Conservation (phyloP, 2,329 filamentous ascomycete genomes). For the Paraphoma sp. region DNA sequence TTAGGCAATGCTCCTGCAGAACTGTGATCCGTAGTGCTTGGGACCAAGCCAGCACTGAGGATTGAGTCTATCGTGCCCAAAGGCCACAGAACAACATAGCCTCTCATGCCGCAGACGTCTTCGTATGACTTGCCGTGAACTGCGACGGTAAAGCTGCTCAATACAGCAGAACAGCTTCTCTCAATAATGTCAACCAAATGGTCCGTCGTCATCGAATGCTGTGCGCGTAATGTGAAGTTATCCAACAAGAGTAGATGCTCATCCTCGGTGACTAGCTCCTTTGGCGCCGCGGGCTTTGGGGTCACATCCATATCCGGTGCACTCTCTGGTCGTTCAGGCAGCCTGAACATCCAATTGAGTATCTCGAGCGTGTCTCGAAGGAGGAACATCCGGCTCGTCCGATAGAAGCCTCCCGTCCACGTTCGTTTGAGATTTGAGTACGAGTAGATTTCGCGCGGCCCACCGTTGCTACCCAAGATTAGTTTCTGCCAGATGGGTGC, state of each 20-base stretch:
- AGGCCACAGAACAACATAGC: conserved; percentile 36
- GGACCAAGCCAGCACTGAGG: conserved; percentile 31
- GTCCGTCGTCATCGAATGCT: conserved; percentile 23
- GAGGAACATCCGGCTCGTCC: conserved; percentile 35
- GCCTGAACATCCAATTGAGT: conserved; percentile 37
- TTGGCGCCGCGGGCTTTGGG: not conserved
- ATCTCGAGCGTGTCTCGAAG: conserved; percentile 38
- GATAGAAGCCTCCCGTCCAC: conserved; percentile 40
- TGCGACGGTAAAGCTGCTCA: conserved; percentile 32
- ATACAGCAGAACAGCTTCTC: conserved; percentile 29
- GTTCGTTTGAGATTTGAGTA: conserved; percentile 29
- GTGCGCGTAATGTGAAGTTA: conserved; percentile 17
- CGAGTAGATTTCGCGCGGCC: conserved; percentile 34
- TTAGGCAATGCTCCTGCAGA: not conserved
- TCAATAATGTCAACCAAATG: conserved; percentile 33
- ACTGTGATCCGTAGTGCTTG: conserved; percentile 5
- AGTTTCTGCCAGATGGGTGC: conserved; percentile 32
- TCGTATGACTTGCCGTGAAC: conserved; percentile 28
- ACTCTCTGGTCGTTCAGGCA: conserved; percentile 13
- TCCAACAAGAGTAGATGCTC: conserved; percentile 11
- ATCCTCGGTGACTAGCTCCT: conserved; percentile 4
- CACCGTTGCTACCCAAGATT: conserved; percentile 27
- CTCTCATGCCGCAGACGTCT: conserved; percentile 35
- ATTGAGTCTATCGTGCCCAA: conserved; percentile 36
- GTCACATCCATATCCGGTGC: not conserved